Evolutionary conservation across 2,329 filamentous ascomycete species (phyloP).

Genomic region (Aspergillus unguis): DNA sequence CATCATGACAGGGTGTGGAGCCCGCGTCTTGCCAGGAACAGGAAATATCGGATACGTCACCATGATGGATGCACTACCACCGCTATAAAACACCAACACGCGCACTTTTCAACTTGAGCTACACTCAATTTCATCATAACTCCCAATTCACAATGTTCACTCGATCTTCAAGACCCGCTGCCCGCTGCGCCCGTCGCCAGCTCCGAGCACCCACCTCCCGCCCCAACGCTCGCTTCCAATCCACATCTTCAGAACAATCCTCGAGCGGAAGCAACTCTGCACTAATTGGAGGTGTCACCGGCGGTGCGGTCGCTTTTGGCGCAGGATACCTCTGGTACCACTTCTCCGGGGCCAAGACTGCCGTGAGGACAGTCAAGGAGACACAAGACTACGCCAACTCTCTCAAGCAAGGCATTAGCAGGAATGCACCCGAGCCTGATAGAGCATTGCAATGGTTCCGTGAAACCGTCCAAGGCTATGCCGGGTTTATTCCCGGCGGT

Average conservation of each 20-base stretch:
- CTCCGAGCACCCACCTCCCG: slow-evolving; percentile 1
- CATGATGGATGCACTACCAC: no score
- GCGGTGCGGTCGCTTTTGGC: slow-evolving; percentile 47
- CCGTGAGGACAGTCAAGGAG: slow-evolving; percentile 51
- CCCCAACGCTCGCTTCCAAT: slow-evolving; percentile 26
- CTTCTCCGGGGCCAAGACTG: slow-evolving; percentile 50
- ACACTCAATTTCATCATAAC: background rate
- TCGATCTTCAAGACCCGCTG: slow-evolving; percentile 7
- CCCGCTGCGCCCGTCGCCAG: slow-evolving; percentile 9
- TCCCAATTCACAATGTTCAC: slow-evolving; percentile 1
- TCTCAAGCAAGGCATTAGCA: slow-evolving; percentile 58
- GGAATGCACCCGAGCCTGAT: slow-evolving; percentile 63
- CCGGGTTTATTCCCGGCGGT: slow-evolving; percentile 68
- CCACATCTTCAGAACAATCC: slow-evolving; percentile 24
- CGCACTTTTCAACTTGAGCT: no score
- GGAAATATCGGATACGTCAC: no score
- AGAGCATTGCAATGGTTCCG: slow-evolving; percentile 65
- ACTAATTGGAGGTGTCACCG: slow-evolving; percentile 49
- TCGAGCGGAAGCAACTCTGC: slow-evolving; percentile 25
- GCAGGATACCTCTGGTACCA: slow-evolving; percentile 54
- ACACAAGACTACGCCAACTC: slow-evolving; percentile 60
- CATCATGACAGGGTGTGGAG: no score
- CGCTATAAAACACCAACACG: no score
- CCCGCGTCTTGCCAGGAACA: no score
- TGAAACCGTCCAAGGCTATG: slow-evolving; percentile 65